Evolutionary conservation across 202 grass and related monocot species (phyloP), one percentile per base, ranked within the genome.

Genomic region (Saccharum hybrid): DNA sequence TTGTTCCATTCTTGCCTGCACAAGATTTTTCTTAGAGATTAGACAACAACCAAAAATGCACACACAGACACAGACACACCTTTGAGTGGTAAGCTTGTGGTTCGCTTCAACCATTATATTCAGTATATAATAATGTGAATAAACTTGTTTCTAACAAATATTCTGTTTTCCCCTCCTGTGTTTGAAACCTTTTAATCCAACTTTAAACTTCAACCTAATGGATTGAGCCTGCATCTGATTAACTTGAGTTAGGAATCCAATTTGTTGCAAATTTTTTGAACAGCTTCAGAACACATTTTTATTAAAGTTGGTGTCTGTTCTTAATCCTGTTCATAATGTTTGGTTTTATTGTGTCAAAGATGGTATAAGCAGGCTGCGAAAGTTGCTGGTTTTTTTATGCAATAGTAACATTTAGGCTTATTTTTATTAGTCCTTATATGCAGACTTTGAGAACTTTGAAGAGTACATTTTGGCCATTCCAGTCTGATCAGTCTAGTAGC

Each of bases 381-480:
- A 31, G 23, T 21, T 21, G 7, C 11, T 72, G 6, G 0, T n/a
- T 38, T 8, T 30, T 60, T 14, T 78, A 31, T 26, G 42, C 40
- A 14, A 49, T 52, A 28, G 28, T 28, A 68, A 69, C 49, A 51
- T 23, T 74, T 67, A 48, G 5, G 48, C 21, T 82, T 66, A 59
- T 51, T 74, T 78, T n/a, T 6, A 40, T 63, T 83, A 23, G 74
- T 83, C 23, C 18, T 18, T 80, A 57, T 78, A 56, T 94, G 56
- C 87, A 98, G 90, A 95, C 88, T 72, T 84, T 98, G 76, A 91
- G 74, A 71, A 81, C 80, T 90, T 83, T 98, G 59, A 98, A 98
- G 86, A 45, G 70, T 85, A 83, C 83, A 60, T 98, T 98, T 83
- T 98, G 93, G 96, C 93, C 91, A 45, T 95, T 93, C 88, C 92